phyloP scores from a whole-genome alignment of 352 stramenopile species.

The Thraustochytrium sp. region DNA sequence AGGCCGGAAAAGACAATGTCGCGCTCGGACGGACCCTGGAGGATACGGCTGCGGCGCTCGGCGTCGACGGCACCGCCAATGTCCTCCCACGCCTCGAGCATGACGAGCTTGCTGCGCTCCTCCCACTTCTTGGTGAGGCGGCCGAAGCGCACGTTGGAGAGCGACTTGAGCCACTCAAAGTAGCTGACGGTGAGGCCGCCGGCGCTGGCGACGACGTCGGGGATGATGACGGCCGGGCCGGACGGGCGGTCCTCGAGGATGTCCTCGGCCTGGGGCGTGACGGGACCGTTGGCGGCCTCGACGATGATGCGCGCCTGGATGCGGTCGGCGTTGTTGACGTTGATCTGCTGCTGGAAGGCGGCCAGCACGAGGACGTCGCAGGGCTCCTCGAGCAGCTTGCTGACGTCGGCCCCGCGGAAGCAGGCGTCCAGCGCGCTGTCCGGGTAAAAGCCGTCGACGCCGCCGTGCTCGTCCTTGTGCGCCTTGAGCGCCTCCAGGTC shows the following conservation, averaged over 20 bases:
- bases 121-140: conserved; percentile 49
- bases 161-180: conserved; percentile 51
- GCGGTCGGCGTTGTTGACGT: conserved; percentile 32
- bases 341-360: conserved; percentile 41
- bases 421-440: background rate
- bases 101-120: conserved; percentile 43
- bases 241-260: conserved; percentile 8
- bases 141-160: conserved; percentile 48
- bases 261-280: conserved; percentile 45
- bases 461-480: conserved; percentile 40
- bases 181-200: conserved; percentile 49
- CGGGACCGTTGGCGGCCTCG: conserved; percentile 47
- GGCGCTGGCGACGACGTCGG: conserved; percentile 46
- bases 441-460: conserved; percentile 25
- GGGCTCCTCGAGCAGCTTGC: conserved; percentile 24
- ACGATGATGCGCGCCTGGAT: conserved; percentile 46
- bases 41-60: background rate
- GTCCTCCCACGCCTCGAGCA: conserved; percentile 39
- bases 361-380: conserved; percentile 47
- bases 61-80: background rate
- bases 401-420: conserved; percentile 28
- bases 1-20: conserved; percentile 48
- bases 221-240: conserved; percentile 34
- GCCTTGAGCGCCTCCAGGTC: conserved; percentile 23
- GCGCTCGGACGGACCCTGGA: conserved; percentile 42